Conservation (phyloP, 129 eudicot species). For the Solidago caesia region DNA sequence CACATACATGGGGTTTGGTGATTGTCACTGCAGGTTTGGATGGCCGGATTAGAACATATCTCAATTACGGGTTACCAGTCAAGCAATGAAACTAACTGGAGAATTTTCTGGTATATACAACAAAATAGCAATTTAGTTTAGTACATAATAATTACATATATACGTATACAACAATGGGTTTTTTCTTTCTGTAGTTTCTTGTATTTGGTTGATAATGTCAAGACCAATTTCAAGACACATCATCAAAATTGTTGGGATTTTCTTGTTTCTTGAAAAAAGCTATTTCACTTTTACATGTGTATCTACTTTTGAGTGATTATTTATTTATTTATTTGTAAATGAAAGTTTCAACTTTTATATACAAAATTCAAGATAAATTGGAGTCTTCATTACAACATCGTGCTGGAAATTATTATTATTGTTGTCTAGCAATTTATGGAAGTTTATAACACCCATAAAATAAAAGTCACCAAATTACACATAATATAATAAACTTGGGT, state of each 20-base stretch:
- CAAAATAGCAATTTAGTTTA: neutral
- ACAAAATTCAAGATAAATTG: no score
- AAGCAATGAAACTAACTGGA: conserved; percentile 32
- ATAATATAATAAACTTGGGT: no score
- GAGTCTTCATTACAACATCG: no score
- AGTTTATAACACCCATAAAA: no score
- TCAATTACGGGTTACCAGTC: conserved; percentile 73
- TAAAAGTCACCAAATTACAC: no score
- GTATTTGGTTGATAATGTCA: neutral
- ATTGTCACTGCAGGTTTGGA: conserved; percentile 63
- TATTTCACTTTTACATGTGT: neutral
- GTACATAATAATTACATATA: conserved; percentile 10
- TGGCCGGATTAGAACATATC: conserved; percentile 68
- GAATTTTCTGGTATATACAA: neutral
- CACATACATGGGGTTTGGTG: conserved; percentile 76
- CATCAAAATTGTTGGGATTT: neutral
- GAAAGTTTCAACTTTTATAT: no score
- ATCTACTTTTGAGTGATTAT: no score
- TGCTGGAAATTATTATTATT: no score
- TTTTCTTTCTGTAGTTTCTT: conserved; percentile 2
- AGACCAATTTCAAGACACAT: conserved; percentile 10
- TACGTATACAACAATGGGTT: neutral
- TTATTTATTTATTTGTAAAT: no score
- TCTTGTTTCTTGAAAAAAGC: neutral
- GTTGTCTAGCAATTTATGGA: no score